These are phyloP conservation scores for Mucuna pruriens DNA, from an alignment of 306 rosid species.

Conservation along the genomic window DNA sequence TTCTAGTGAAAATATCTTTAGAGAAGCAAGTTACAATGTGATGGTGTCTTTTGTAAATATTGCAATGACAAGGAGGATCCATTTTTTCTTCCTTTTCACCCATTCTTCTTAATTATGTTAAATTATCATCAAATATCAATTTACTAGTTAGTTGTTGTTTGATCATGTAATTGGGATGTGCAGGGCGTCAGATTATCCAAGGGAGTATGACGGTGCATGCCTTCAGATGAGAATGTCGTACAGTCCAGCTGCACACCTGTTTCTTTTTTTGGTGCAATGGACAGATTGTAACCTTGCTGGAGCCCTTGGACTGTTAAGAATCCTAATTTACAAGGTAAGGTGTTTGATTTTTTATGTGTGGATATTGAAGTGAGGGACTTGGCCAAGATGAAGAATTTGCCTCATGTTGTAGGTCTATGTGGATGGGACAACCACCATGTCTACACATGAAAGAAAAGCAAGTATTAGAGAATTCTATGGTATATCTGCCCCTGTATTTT, in stretches of 20 bases:
- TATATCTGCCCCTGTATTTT: conserved; percentile 36
- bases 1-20: conserved; percentile 7
- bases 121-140: background rate
- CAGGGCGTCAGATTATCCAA: conserved; percentile 83
- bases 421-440: conserved; percentile 99
- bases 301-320: conserved; percentile 86
- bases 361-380: conserved; percentile 35
- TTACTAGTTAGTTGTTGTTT: conserved; percentile 7
- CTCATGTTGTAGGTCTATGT: conserved; percentile 75
- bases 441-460: conserved; percentile 94
- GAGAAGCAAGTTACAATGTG: background rate
- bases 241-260: conserved; percentile 90
- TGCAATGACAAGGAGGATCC: background rate
- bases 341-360: background rate
- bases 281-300: conserved; percentile 93
- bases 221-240: conserved; percentile 96
- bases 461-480: conserved; percentile 98
- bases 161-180: conserved; percentile 25
- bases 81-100: background rate
- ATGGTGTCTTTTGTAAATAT: background rate
- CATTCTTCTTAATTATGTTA: background rate
- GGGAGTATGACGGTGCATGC: conserved; percentile 89
- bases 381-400: conserved; percentile 38
- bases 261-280: conserved; percentile 91
- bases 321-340: conserved; percentile 83